Conservation (phyloP, 2,329 filamentous ascomycete genomes). For the Podosphaera xanthii region DNA sequence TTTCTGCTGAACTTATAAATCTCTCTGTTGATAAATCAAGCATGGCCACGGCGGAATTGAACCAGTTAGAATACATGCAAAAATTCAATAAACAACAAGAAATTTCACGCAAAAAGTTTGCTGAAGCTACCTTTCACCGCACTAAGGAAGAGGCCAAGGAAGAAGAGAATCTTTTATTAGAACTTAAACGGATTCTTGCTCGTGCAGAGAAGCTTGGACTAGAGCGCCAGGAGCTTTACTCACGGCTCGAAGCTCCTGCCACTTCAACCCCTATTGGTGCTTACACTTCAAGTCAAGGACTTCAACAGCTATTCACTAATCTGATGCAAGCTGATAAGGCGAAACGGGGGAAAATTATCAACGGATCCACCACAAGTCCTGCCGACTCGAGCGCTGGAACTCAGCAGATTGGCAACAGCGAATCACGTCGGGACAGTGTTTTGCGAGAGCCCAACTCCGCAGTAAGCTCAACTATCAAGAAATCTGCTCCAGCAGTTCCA, state of each 20-base stretch:
- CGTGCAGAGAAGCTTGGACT: slow-evolving; percentile 70
- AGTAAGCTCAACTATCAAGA: slow-evolving; percentile 17
- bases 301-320: slow-evolving; percentile 61
- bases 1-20: slow-evolving; percentile 64
- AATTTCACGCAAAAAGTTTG: slow-evolving; percentile 61
- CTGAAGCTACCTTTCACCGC: slow-evolving; percentile 53
- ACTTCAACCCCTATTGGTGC: slow-evolving; percentile 44
- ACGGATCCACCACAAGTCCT: slow-evolving; percentile 30
- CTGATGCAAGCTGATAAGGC: slow-evolving; percentile 66
- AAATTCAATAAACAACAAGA: slow-evolving; percentile 72
- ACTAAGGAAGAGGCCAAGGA: slow-evolving; percentile 76
- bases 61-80: slow-evolving; percentile 60
- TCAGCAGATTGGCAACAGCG: slow-evolving; percentile 14
- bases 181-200: slow-evolving; percentile 77
- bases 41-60: slow-evolving; percentile 74
- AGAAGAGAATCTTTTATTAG: slow-evolving; percentile 70
- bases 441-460: slow-evolving; percentile 14
- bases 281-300: slow-evolving; percentile 61
- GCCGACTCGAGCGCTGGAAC: slow-evolving; percentile 16
- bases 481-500: slow-evolving; percentile 16
- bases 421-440: slow-evolving; percentile 18
- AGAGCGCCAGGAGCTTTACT: slow-evolving; percentile 70
- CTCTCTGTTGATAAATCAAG: slow-evolving; percentile 57
- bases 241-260: slow-evolving; percentile 61
- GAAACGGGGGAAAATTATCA: slow-evolving; percentile 54